A percentile compares a stretch with the other conserved stretches of the same genome.
Evolutionary conservation across 2,329 filamentous ascomycete genomes (phyloP).

Genomic region (Sclerotinia trifoliorum): DNA sequence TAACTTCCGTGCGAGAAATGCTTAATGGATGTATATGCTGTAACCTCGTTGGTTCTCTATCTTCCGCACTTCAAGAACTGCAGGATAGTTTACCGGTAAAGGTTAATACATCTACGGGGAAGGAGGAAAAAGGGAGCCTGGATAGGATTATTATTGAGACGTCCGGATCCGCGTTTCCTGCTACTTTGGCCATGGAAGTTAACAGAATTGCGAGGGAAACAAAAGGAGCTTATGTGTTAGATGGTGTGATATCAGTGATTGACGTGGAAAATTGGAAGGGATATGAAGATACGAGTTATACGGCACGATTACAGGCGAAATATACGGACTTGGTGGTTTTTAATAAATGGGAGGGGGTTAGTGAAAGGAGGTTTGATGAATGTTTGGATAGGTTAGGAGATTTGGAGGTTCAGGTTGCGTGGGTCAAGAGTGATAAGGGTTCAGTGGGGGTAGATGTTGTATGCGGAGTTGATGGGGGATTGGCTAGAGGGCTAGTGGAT

Average conservation of each 20-base stretch:
- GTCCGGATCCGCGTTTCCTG: slow-evolving; percentile 62
- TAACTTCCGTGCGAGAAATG: slow-evolving; percentile 87
- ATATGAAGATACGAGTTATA: slow-evolving; percentile 69
- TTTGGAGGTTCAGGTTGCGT: slow-evolving; percentile 64
- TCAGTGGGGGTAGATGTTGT: slow-evolving; percentile 75
- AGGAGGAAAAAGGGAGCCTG: slow-evolving; percentile 44
- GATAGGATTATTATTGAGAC: slow-evolving; percentile 95
- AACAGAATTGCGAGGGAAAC: slow-evolving; percentile 60
- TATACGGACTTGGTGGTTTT: slow-evolving; percentile 72
- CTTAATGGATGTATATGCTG: slow-evolving; percentile 99
- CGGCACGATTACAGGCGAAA: slow-evolving; percentile 68
- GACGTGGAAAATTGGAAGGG: slow-evolving; percentile 77
- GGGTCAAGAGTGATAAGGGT: slow-evolving; percentile 82
- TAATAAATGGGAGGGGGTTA: slow-evolving; percentile 68
- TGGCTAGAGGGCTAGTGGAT: slow-evolving; percentile 58
- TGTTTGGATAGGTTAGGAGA: slow-evolving; percentile 66
- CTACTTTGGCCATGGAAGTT: slow-evolving; percentile 70
- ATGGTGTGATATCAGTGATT: slow-evolving; percentile 69
- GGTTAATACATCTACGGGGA: neutral
- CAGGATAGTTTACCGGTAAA: neutral
- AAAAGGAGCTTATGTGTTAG: slow-evolving; percentile 57
- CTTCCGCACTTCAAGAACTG: slow-evolving; percentile 75
- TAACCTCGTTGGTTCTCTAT: slow-evolving; percentile 91
- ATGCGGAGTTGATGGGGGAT: slow-evolving; percentile 81
- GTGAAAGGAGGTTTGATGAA: slow-evolving; percentile 61